A percentile compares a stretch with the other conserved stretches of the same genome.
Conservation (phyloP, 371 early-diverging fungal species). For the Lichtheimia hyalospora region DNA sequence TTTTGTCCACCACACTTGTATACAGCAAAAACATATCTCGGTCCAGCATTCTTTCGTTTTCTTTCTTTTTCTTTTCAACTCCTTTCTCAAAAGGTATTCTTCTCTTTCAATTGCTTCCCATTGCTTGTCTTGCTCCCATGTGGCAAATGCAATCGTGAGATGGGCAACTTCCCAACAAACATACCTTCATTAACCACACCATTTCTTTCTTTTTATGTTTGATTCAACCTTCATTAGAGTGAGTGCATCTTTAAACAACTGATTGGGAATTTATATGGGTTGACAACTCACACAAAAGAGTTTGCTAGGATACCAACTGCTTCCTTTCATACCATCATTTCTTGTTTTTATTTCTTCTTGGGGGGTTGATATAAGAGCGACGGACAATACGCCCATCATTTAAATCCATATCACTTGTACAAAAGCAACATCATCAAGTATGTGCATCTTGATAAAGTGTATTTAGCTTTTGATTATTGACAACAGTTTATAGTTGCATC, state of each 20-base stretch:
- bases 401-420: too few relatives aligned
- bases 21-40: too few relatives aligned
- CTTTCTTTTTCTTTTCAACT: background rate
- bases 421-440: background rate
- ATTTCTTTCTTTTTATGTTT: background rate
- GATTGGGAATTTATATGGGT: background rate
- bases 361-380: too few relatives aligned
- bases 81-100: background rate
- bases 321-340: constrained; percentile 4
- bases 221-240: background rate
- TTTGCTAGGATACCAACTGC: constrained; percentile 5
- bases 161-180: background rate
- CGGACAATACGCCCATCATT: too few relatives aligned
- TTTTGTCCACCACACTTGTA: background rate
- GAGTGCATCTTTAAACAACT: background rate
- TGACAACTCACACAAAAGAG: background rate
- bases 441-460: background rate
- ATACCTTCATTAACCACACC: background rate
- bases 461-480: background rate
- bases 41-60: background rate
- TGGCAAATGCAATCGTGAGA: constrained; percentile 3
- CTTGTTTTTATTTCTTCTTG: background rate
- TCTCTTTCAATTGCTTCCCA: background rate
- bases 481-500: background rate
- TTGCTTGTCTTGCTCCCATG: background rate